Percentiles rank a stretch among this genome's conserved stretches.
phyloP scores from a whole-genome alignment of 805 yeast genomes.

The Cyberlindnera xylosilytica region DNA sequence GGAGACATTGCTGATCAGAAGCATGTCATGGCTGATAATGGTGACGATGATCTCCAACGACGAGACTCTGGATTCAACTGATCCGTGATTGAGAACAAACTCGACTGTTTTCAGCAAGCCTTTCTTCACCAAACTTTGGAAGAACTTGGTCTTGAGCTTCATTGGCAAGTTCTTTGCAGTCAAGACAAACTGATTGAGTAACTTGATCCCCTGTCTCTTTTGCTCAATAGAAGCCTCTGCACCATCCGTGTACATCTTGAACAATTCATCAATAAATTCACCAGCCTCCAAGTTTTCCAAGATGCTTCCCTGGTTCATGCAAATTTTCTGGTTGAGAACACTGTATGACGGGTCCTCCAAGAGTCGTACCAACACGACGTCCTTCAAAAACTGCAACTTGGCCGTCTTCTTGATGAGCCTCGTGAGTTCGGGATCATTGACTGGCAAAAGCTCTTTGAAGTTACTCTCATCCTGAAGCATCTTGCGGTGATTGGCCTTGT shows the following conservation, averaged over 20 bases:
- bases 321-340: constrained; percentile 63
- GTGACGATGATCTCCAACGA: constrained; percentile 81
- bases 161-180: constrained; percentile 66
- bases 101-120: constrained; percentile 71
- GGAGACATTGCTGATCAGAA: constrained; percentile 41
- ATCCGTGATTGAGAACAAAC: constrained; percentile 61
- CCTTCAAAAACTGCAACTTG: constrained; percentile 76
- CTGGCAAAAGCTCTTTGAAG: constrained; percentile 71
- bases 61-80: constrained; percentile 50
- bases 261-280: constrained; percentile 54
- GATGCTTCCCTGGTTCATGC: constrained; percentile 64
- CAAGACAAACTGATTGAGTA: constrained; percentile 75
- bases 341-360: constrained; percentile 78
- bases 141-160: constrained; percentile 62
- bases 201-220: constrained; percentile 67
- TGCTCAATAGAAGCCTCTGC: constrained; percentile 12
- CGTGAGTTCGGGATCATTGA: constrained; percentile 46
- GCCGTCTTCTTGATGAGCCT: constrained; percentile 69
- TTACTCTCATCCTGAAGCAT: constrained; percentile 53
- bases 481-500: constrained; percentile 76
- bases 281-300: constrained; percentile 53
- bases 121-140: constrained; percentile 54
- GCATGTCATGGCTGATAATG: constrained; percentile 80
- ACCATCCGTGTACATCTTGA: constrained; percentile 47
- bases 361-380: constrained; percentile 78